Conservation (phyloP, 2,329 filamentous ascomycete genomes). For the Periconia digitata region DNA sequence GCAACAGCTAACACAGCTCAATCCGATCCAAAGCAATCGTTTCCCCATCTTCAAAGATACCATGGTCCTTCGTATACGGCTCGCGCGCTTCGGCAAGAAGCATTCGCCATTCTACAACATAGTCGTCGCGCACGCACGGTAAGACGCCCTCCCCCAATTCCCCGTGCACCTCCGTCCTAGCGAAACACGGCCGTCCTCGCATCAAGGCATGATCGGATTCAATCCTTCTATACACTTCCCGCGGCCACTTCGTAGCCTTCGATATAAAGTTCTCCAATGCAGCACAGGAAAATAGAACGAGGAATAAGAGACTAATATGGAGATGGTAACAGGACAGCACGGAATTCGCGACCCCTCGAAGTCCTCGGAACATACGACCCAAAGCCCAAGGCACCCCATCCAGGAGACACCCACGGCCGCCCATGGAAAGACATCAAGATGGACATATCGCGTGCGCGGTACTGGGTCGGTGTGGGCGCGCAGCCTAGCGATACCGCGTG, state of each 20-base stretch:
- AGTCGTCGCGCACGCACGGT: constrained; percentile 90
- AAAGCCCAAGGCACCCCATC: constrained; percentile 55
- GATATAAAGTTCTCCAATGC: too few relatives aligned
- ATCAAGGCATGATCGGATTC: too few relatives aligned
- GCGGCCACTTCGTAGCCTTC: too few relatives aligned
- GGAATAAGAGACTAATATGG: neutral
- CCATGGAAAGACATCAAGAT: constrained; percentile 91
- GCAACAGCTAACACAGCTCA: neutral
- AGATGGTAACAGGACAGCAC: constrained; percentile 74
- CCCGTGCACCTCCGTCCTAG: neutral
- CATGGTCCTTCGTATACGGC: constrained; percentile 93
- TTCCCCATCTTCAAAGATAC: neutral
- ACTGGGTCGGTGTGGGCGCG: constrained; percentile 96
- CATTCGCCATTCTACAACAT: constrained; percentile 98
- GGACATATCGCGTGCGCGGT: constrained; percentile 77
- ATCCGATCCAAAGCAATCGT: constrained; percentile 1
- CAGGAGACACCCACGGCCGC: constrained; percentile 56
- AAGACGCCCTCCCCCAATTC: constrained; percentile 31
- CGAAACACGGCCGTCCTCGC: too few relatives aligned
- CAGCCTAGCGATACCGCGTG: constrained; percentile 90
- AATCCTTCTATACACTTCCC: too few relatives aligned
- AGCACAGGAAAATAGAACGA: neutral
- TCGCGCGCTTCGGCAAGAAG: constrained; percentile 87
- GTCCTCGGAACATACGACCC: constrained; percentile 74
- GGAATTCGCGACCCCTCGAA: constrained; percentile 87